Evolutionary conservation across 345 rosid species (phyloP), one percentile per base, ranked within the genome.

Genomic region (Rhizophora apiculata): DNA sequence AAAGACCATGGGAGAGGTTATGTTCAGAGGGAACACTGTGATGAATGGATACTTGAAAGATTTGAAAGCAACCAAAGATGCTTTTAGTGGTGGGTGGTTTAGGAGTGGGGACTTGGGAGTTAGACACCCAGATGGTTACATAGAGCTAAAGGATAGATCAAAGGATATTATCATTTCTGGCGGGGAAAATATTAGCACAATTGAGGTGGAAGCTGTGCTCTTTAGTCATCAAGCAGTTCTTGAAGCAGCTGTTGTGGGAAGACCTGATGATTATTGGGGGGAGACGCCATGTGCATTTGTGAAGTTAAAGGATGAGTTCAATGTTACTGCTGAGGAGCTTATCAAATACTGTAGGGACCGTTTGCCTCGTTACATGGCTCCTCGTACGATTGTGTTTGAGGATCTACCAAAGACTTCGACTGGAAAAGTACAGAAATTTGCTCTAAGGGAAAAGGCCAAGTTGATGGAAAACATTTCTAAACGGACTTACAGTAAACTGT

Each of bases 391-490:
- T 49, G 58, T 72, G 4, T 77, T 77, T 60, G 51, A 62, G 46
- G 80, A 77, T 37, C 18, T 77, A 60, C 80, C 80, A 24, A 77
- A 72, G 68, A 77, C 80, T 51, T 72, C 76, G n/a, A 77, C 80
- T 0, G 80, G 80, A 24, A 77, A 77, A 62, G 68, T 77, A 4
- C 76, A 77, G 69, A 77, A 77, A 37, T 77, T 6, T 64, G 63
- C 72, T 13, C 58, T 77, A 19, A 77, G 63, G 58, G 69, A 51
- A 52, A 63, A 72, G 60, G 76, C 80, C 48, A 83, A 83, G 80
- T 86, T 83, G 65, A 72, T 87, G 86, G 92, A 87, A 69, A 88
- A 92, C 88, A 67, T 87, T 67, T 65, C 90, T 29, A 84, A 75
- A 62, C 76, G 58, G 57, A 79, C 58, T 20, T 60, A n/a, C 22